A percentile compares a stretch with the other conserved stretches of the same genome.
Evolutionary conservation across 345 rosid genomes (phyloP).

Genomic region (Pelargonium nanum): DNA sequence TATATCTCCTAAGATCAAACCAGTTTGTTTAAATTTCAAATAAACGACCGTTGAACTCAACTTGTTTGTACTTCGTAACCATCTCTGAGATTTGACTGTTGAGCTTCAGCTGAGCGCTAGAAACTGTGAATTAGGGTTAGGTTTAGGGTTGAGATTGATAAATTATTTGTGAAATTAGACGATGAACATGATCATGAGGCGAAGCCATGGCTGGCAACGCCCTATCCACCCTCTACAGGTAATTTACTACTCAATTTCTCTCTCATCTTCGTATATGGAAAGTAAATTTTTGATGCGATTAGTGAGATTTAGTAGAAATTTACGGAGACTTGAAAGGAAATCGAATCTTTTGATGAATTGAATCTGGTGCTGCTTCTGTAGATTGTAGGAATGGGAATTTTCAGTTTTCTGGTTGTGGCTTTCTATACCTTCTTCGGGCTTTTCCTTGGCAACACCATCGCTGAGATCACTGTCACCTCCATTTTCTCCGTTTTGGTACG

Average conservation of each 20-base stretch:
- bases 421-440: slow-evolving; percentile 80
- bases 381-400: slow-evolving; percentile 77
- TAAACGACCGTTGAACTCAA: background rate
- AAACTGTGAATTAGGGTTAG: no score
- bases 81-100: no score
- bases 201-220: slow-evolving; percentile 89
- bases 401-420: slow-evolving; percentile 47
- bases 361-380: slow-evolving; percentile 22
- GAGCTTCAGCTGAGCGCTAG: no score
- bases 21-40: background rate
- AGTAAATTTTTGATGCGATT: background rate
- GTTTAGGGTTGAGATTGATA: slow-evolving; percentile 13
- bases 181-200: slow-evolving; percentile 32
- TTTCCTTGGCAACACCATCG: slow-evolving; percentile 64
- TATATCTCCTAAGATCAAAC: background rate
- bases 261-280: background rate
- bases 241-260: background rate
- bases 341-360: background rate
- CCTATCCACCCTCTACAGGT: slow-evolving; percentile 89
- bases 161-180: slow-evolving; percentile 14
- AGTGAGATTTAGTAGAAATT: no score
- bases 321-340: no score
- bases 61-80: background rate
- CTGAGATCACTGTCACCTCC: slow-evolving; percentile 52
- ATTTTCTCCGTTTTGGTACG: slow-evolving; percentile 62